Conservation (phyloP, 192 early-diverging fungal genomes). For the Umbelopsis sp. region DNA sequence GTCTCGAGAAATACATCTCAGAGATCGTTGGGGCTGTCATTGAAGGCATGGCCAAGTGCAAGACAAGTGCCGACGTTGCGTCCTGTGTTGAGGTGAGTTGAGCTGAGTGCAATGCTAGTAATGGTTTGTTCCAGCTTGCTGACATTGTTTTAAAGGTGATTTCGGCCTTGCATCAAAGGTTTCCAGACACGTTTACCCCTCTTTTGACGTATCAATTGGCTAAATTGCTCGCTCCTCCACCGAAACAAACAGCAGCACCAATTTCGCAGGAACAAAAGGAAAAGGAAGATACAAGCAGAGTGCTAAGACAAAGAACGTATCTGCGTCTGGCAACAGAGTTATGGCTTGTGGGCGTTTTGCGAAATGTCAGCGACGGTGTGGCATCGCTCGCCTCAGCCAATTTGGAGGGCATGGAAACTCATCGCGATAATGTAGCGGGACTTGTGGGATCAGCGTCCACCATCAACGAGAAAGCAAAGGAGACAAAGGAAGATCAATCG, state of each 20-base stretch:
- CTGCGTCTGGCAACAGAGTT: conserved; percentile 82
- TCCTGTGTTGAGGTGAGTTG: conserved; percentile 77
- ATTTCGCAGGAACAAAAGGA: conserved; percentile 81
- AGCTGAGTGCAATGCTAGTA: no score
- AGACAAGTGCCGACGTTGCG: conserved; percentile 70
- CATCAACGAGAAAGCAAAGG: conserved; percentile 28
- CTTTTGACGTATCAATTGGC: conserved; percentile 66
- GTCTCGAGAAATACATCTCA: conserved; percentile 95
- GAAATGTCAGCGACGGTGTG: conserved; percentile 66
- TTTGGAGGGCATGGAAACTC: conserved; percentile 42
- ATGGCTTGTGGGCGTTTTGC: conserved; percentile 76
- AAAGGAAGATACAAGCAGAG: conserved; percentile 77
- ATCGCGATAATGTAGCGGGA: conserved; percentile 53
- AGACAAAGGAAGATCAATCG: conserved; percentile 30
- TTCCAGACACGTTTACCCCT: conserved; percentile 77
- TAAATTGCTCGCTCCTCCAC: conserved; percentile 67
- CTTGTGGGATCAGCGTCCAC: conserved; percentile 38
- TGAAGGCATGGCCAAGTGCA: conserved; percentile 75
- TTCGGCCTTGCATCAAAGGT: conserved; percentile 88
- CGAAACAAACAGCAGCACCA: conserved; percentile 57
- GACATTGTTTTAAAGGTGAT: conserved; percentile 48
- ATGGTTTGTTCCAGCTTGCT: no score
- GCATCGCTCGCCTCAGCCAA: conserved; percentile 45
- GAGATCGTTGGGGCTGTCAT: conserved; percentile 86
- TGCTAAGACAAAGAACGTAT: conserved; percentile 64